A percentile compares a stretch with the other conserved stretches of the same genome.
Evolutionary conservation across 1,284 basidiomycete species (phyloP).

Genomic region (Fomitopsis betulina): DNA sequence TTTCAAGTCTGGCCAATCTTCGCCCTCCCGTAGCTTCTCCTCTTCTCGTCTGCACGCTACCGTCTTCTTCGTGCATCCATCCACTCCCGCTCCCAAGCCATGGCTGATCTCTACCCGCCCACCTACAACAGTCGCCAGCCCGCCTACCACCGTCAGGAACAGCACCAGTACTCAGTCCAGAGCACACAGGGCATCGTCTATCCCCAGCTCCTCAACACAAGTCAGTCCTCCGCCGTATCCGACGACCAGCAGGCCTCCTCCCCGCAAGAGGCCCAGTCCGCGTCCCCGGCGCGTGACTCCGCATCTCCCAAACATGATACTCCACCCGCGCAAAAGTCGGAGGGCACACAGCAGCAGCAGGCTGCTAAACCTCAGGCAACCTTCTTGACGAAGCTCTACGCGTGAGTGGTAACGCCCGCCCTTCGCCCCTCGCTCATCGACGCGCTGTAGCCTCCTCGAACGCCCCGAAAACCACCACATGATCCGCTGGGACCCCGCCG

Average conservation of each 20-base stretch:
- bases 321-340: conserved; percentile 41
- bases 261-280: conserved; percentile 25
- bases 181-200: conserved; percentile 39
- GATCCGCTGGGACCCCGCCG: conserved; percentile 88
- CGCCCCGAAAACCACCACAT: conserved; percentile 85
- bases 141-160: conserved; percentile 15
- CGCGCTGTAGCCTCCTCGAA: conserved; percentile 56
- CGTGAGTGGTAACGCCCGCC: conserved; percentile 48
- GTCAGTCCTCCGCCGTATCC: conserved; percentile 42
- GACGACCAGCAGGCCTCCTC: conserved; percentile 37
- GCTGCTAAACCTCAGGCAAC: conserved; percentile 80
- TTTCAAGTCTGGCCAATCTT: conserved; percentile 12
- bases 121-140: conserved; percentile 42
- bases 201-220: conserved; percentile 39
- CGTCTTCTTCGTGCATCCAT: conserved; percentile 28
- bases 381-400: conserved; percentile 89
- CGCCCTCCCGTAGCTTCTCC: conserved; percentile 14
- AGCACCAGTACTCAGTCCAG: conserved; percentile 21
- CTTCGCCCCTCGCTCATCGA: conserved; percentile 10
- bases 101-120: conserved; percentile 71
- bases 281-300: conserved; percentile 26
- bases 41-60: conserved; percentile 33
- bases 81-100: conserved; percentile 36
- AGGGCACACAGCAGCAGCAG: conserved; percentile 32
- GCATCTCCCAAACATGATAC: conserved; percentile 31